phyloP scores from a whole-genome alignment of 2,329 filamentous ascomycete genomes.

The Fusarium sp. region DNA sequence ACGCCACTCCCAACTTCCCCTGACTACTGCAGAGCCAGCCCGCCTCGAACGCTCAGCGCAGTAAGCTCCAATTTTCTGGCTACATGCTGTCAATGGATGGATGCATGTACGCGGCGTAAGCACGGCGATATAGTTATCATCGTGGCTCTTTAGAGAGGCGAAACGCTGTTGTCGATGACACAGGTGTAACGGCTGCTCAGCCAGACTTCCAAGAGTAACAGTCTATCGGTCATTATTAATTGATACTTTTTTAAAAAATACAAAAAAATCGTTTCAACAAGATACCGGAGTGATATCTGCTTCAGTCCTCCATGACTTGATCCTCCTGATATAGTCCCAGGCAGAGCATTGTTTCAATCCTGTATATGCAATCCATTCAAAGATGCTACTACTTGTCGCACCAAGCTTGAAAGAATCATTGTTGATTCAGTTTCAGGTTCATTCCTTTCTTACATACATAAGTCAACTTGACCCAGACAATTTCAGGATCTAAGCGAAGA shows the following conservation, averaged over 20 bases:
- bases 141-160: background rate
- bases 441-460: conserved; percentile 1
- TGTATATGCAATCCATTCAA: background rate
- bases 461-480: background rate
- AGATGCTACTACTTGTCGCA: background rate
- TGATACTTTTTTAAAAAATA: too few species aligned
- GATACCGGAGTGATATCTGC: too few species aligned
- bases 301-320: too few species aligned
- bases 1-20: conserved; percentile 18
- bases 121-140: conserved; percentile 1
- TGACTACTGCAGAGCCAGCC: conserved; percentile 20
- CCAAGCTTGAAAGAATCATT: background rate
- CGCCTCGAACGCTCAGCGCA: conserved; percentile 29
- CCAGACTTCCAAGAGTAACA: too few species aligned
- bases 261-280: too few species aligned
- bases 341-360: too few species aligned
- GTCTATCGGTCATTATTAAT: too few species aligned
- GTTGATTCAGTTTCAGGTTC: conserved; percentile 7
- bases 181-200: too few species aligned
- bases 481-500: background rate
- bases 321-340: too few species aligned
- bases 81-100: background rate
- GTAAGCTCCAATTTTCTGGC: conserved; percentile 17
- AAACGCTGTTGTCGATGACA: too few species aligned
- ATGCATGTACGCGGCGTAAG: conserved; percentile 6